Base-by-base conservation (phyloP, 345 rosid species). In the Passiflora organensis region DNA sequence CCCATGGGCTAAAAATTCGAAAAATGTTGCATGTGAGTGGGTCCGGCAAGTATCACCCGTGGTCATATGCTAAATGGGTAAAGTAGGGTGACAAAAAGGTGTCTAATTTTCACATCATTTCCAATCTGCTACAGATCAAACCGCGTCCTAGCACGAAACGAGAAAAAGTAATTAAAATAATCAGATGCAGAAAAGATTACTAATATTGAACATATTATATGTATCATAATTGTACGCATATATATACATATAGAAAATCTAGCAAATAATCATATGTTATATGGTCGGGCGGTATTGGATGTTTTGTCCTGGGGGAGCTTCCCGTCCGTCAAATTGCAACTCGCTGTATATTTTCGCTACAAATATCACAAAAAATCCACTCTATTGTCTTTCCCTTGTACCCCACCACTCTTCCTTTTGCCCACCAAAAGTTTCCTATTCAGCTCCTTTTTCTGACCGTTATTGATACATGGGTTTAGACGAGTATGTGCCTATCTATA, bases 371-470 rank as follows among this genome's bases (percentile, higher is more conserved):
- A n/a, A n/a, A n/a, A n/a, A n/a, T n/a, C 43, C n/a, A 10, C n/a
- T n/a, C n/a, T n/a, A n/a, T n/a, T n/a, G n/a, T n/a, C 28, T 37
- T 41, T 10, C 5, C 6, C 18, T 15, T 15, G 4, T 53, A 13
- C 53, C 67, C 55, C 15, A 63, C 55, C 55, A 46, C 25, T 12
- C 42, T 37, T 13, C 50, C 43, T 52, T 51, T 6, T 24, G 42
- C n/a, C n/a, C 23, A n/a, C 22, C 50, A 42, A 54, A 59, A 20
- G 38, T 46, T 58, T 63, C 44, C 4, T 21, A 58, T 49, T 51
- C 64, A 51, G 70, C 73, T 45, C 38, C 63, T 64, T 73, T 60
- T 53, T 64, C 71, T 73, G 78, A 73, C 74, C 23, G 59, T 2
- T 45, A 17, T 46, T 6, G 11, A 21, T 11, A 11, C n/a, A n/a